Evolutionary conservation across 2,329 filamentous ascomycete genomes (phyloP).

Genomic region (Exophiala sideris): DNA sequence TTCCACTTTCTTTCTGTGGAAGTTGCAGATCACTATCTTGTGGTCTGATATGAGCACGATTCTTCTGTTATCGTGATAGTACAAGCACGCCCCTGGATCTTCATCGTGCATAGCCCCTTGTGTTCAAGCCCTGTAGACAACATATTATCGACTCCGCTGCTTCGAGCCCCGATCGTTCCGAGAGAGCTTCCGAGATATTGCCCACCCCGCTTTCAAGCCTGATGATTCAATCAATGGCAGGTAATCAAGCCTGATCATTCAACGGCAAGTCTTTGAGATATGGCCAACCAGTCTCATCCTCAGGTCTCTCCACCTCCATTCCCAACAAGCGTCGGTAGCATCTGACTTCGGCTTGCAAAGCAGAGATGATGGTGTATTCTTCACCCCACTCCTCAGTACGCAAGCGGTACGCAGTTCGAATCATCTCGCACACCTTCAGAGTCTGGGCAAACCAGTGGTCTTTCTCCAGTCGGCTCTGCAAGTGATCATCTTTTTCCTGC

Average conservation of each 20-base stretch:
- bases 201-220: not conserved
- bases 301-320: slow-evolving; percentile 46
- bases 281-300: slow-evolving; percentile 50
- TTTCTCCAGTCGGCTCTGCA: slow-evolving; percentile 47
- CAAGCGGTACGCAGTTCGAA: slow-evolving; percentile 46
- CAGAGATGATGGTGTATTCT: slow-evolving; percentile 43
- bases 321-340: slow-evolving; percentile 47
- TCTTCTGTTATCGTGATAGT: too few relatives aligned
- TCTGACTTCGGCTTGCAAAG: slow-evolving; percentile 49
- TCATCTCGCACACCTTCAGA: slow-evolving; percentile 48
- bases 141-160: too few relatives aligned
- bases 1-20: too few relatives aligned
- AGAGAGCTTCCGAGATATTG: not conserved
- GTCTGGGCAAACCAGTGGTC: slow-evolving; percentile 50
- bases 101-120: too few relatives aligned
- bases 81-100: too few relatives aligned
- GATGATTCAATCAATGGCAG: not conserved
- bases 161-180: too few relatives aligned
- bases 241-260: slow-evolving; percentile 24
- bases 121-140: too few relatives aligned
- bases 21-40: too few relatives aligned
- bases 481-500: slow-evolving; percentile 48
- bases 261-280: slow-evolving; percentile 44
- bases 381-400: slow-evolving; percentile 47
- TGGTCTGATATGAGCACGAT: too few relatives aligned